Base-by-base conservation (phyloP, 2,329 filamentous ascomycete species). In the Cercospora janseana region DNA sequence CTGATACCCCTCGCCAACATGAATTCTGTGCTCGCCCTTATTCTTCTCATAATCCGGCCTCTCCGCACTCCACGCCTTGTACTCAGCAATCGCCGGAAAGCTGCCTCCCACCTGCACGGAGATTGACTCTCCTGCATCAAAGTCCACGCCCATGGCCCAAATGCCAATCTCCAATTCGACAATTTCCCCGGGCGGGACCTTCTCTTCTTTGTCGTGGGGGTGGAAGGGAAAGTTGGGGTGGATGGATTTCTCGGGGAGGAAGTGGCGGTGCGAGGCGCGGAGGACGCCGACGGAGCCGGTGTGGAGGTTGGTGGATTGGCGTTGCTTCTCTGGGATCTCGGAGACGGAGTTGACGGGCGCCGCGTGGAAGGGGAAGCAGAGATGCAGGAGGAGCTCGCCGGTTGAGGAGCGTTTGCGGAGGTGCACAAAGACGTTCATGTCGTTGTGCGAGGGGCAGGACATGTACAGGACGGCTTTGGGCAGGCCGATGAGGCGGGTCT, bases 131-230 rank as follows among this genome's bases (percentile, higher is more conserved):
- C 71, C 73, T 4, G 63, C 69, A 3, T 75, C 71, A 57, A 71
- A 77, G 21, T 75, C 70, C 0, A 75, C 66, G 0, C 74, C 74
- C 64, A 72, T 70, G 0, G 70, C 67, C 73, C 72, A 77, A 9
- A 77, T 72, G 0, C 72, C 72, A 50, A 77, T 76, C 37, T 77
- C 72, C 4, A 77, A 60, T 56, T 69, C 69, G 3, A 75, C 72
- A 15, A 76, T 60, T 5, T 69, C 61, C 0, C 74, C 74, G 0
- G 66, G 67, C 2, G 58, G 46, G 1, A 76, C 63, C 56, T 74
- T 73, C 34, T 74, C 65, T 34, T 73, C 50, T 15, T 48, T 52
- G 2, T 59, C 54, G 29, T 55, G 47, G 15, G 57, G 50, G 27
- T 56, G 49, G 32, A 55, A 59, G 1, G 51, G 52, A 12, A 54